These are phyloP conservation scores for Thelonectria olida DNA, from an alignment of 2,329 filamentous ascomycete species.

Conservation along the genomic window DNA sequence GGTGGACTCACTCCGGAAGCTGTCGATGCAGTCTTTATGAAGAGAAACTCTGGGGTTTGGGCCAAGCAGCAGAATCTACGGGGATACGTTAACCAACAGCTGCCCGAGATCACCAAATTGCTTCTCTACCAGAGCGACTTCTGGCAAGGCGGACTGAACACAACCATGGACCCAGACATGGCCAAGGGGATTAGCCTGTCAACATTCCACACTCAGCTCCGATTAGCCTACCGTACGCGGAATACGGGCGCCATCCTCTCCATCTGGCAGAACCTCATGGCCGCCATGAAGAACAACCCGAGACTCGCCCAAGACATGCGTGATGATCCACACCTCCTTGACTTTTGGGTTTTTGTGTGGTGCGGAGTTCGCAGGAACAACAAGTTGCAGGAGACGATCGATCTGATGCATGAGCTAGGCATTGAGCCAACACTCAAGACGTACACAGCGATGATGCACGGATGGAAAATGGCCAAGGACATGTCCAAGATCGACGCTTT, in stretches of 20 bases:
- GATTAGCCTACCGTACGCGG: conserved; percentile 40
- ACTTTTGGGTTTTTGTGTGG: conserved; percentile 53
- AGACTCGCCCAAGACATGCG: conserved; percentile 42
- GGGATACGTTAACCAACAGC: conserved; percentile 42
- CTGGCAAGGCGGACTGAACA: conserved; percentile 31
- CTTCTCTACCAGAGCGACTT: conserved; percentile 31
- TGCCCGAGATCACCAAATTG: conserved; percentile 37
- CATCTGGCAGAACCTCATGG: conserved; percentile 47
- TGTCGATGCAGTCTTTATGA: conserved; percentile 31
- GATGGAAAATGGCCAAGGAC: conserved; percentile 70
- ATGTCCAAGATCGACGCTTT: conserved; percentile 68
- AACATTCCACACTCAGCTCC: conserved; percentile 42
- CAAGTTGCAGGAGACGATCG: conserved; percentile 49
- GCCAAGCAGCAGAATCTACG: conserved; percentile 33
- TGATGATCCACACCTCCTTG: conserved; percentile 47
- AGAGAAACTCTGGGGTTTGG: conserved; percentile 23
- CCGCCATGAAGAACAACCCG: conserved; percentile 34
- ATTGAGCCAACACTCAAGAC: conserved; percentile 69
- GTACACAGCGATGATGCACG: conserved; percentile 78
- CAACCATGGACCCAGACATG: conserved; percentile 9
- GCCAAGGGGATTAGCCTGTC: conserved; percentile 17
- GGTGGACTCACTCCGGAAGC: conserved; percentile 26
- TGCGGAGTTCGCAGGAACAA: conserved; percentile 45
- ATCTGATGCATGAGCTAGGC: conserved; percentile 56
- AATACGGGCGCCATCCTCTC: conserved; percentile 41